These are phyloP conservation scores for Thelonectria discophora DNA, from an alignment of 2,329 filamentous ascomycete species.

Conservation along the genomic window DNA sequence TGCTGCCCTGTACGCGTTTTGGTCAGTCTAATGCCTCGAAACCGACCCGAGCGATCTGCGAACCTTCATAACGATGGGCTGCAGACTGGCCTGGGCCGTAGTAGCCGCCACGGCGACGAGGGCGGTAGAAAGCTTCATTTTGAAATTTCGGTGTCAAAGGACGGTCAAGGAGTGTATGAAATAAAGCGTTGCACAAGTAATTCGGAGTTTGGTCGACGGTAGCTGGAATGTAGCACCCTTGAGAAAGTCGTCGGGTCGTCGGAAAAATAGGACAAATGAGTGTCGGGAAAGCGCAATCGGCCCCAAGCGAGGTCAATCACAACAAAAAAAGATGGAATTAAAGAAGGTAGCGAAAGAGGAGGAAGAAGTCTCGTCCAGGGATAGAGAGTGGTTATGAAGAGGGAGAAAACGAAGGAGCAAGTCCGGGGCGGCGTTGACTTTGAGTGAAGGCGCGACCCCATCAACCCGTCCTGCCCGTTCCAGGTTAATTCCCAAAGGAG, in stretches of 20 bases:
- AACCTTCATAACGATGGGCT: constrained; percentile 77
- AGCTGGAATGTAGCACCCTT: constrained; percentile 35
- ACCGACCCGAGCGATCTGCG: constrained; percentile 13
- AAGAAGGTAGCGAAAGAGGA: constrained; percentile 38
- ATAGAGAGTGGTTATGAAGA: constrained; percentile 20
- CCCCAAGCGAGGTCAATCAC: constrained; percentile 38
- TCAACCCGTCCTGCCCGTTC: constrained; percentile 1
- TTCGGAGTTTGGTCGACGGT: constrained; percentile 19
- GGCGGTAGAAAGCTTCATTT: constrained; percentile 49
- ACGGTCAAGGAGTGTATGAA: constrained; percentile 27
- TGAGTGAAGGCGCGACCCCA: constrained; percentile 14
- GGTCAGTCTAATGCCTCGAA: neutral
- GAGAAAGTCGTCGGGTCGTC: constrained; percentile 19
- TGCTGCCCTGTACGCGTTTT: constrained; percentile 67
- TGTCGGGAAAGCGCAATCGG: constrained; percentile 43
- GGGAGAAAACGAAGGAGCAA: constrained; percentile 18
- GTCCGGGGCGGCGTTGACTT: constrained; percentile 29
- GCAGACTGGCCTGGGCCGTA: constrained; percentile 53
- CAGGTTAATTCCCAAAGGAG: constrained; percentile 18
- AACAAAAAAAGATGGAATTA: constrained; percentile 36
- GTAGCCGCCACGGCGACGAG: constrained; percentile 54
- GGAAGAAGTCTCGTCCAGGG: constrained; percentile 27
- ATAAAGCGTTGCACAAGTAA: constrained; percentile 31
- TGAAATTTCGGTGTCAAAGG: constrained; percentile 33
- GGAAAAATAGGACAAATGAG: constrained; percentile 37